These are phyloP conservation scores for Leccinum angustisporum DNA, from an alignment of 1,284 basidiomycete species.

Conservation along the genomic window DNA sequence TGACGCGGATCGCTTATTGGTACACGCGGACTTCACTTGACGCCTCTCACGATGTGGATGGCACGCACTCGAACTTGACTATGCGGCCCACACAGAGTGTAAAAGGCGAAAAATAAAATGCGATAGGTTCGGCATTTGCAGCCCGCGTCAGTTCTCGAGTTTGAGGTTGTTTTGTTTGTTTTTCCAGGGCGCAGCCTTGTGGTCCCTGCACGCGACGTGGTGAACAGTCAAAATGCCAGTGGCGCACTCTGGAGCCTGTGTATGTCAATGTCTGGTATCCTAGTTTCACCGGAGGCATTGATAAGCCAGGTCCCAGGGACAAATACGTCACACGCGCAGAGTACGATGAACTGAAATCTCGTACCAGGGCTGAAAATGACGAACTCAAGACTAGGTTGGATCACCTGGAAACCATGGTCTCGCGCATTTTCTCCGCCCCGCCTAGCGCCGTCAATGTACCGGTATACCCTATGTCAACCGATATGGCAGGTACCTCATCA, in stretches of 20 bases:
- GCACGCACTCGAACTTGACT: slow-evolving; percentile 6
- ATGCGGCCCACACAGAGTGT: slow-evolving; percentile 42
- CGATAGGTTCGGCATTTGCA: slow-evolving; percentile 46
- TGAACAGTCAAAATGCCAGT: slow-evolving; percentile 55
- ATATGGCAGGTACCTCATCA: slow-evolving; percentile 29
- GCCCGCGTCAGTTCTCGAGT: slow-evolving; percentile 13
- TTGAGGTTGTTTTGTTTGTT: slow-evolving; percentile 15
- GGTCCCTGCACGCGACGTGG: slow-evolving; percentile 54
- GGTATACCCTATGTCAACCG: slow-evolving; percentile 33
- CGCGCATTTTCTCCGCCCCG: slow-evolving; percentile 31
- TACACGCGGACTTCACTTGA: not conserved
- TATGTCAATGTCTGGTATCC: slow-evolving; percentile 32
- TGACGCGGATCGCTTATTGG: slow-evolving; percentile 9
- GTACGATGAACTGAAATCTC: slow-evolving; percentile 49
- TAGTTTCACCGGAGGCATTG: slow-evolving; percentile 11
- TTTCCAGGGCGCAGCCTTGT: slow-evolving; percentile 50
- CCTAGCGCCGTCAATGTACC: slow-evolving; percentile 30
- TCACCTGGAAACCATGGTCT: slow-evolving; percentile 38
- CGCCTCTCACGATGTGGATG: not conserved
- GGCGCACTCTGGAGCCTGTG: slow-evolving; percentile 59
- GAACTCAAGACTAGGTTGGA: slow-evolving; percentile 44
- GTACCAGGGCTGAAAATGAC: slow-evolving; percentile 46
- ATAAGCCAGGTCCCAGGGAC: slow-evolving; percentile 40
- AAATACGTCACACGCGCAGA: slow-evolving; percentile 56
- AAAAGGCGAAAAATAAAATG: slow-evolving; percentile 64